Evolutionary conservation across 371 early-diverging fungal genomes (phyloP), one percentile per base, ranked within the genome.

Genomic region (Phascolomyces articulosus): DNA sequence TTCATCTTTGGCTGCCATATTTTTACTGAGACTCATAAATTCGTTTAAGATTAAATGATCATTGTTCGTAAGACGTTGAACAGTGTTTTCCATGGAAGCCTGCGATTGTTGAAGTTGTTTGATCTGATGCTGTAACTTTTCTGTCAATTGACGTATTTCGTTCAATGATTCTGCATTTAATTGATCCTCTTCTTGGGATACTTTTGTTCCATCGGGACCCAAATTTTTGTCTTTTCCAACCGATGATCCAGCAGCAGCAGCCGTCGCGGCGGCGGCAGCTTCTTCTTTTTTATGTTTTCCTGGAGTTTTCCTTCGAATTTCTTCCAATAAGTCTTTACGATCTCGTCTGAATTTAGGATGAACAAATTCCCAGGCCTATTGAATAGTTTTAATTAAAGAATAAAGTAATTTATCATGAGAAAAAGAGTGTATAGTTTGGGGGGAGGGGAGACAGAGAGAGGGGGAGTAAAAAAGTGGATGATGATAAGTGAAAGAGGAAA

Each of bases 341-440:
- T 86, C 85, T 41, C 82, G 73, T 59, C 85, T 85, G 62, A 93
- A 93, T 58, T 85, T 83, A 57, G 90, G 90, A 70, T 93, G 94
- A 27, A 82, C 84, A 71, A 92, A 93, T 69, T 92, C 94, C 90
- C 91, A 91, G 6, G 90, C 84, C 90, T 66, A 29, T 40, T 40
- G 4, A 29, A 48, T 34, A 13, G 26, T 31, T 27, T 31, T 9
- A 31, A 21, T 57, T 29, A 10, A 9, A 13, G 21, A 24, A 16
- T 41, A 3, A 6, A 41, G 41, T 16, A n/a, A 41, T 8, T 24
- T 49, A 26, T 2, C 9, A 24, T 9, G 3, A 49, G 21, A 26
- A 49, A 24, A 24, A 49, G n/a, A n/a, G n/a, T n/a, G n/a, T n/a
- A n/a, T n/a, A n/a, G n/a, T n/a, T n/a, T n/a, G n/a, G n/a, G n/a